Evolutionary conservation across 495 filamentous ascomycete genomes (phyloP).

Genomic region (Talaromyces ruber): DNA sequence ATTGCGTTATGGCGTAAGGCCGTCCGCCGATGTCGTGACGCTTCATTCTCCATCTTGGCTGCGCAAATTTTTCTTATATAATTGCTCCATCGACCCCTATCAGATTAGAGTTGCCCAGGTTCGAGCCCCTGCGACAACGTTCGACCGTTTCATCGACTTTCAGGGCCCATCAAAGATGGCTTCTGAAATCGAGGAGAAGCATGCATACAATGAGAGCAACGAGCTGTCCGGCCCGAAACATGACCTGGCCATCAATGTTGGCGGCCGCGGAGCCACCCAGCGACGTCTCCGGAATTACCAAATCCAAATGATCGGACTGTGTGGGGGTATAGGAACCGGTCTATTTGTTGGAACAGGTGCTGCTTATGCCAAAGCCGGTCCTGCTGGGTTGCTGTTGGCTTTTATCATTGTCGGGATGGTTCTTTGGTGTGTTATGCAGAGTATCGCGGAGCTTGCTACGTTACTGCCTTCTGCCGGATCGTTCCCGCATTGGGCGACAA

Average conservation of each 20-base stretch:
- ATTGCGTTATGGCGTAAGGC: background rate
- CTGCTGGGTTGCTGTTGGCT: slow-evolving; percentile 61
- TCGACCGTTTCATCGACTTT: background rate
- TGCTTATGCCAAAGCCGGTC: slow-evolving; percentile 53
- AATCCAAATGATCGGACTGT: slow-evolving; percentile 32
- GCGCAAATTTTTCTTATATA: background rate
- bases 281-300: slow-evolving; percentile 30
- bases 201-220: background rate
- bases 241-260: background rate
- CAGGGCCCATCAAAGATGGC: background rate
- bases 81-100: background rate
- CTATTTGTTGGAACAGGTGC: slow-evolving; percentile 64
- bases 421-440: slow-evolving; percentile 44
- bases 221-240: background rate
- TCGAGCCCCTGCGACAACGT: background rate
- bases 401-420: slow-evolving; percentile 59
- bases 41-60: background rate
- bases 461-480: slow-evolving; percentile 67
- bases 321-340: slow-evolving; percentile 56
- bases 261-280: slow-evolving; percentile 21
- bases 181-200: slow-evolving; percentile 1
- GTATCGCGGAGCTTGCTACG: slow-evolving; percentile 62
- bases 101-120: background rate
- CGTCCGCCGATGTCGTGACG: background rate
- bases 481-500: slow-evolving; percentile 62